phyloP scores from a whole-genome alignment of 2,329 filamentous ascomycete genomes.

The Pestalotiopsis sp. region DNA sequence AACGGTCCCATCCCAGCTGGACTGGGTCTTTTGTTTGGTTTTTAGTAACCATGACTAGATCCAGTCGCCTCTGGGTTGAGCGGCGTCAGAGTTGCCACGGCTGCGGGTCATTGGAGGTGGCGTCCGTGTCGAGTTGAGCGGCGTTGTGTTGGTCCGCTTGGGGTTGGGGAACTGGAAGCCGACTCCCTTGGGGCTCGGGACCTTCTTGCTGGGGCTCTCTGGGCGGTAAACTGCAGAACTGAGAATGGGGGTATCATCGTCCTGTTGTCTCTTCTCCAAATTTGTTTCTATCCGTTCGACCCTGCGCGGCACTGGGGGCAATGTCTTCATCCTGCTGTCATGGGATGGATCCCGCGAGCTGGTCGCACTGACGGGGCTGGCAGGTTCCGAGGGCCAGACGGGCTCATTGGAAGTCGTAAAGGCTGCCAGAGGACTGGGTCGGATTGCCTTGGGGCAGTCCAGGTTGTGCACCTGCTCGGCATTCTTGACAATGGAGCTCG shows the following conservation, averaged over 20 bases:
- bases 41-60: slow-evolving; percentile 22
- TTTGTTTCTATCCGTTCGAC: slow-evolving; percentile 34
- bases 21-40: not conserved
- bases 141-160: slow-evolving; percentile 25
- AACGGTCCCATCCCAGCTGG: not conserved
- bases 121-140: slow-evolving; percentile 15
- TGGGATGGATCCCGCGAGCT: slow-evolving; percentile 12
- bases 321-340: slow-evolving; percentile 33
- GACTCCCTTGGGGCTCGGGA: slow-evolving; percentile 46
- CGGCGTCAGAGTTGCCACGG: slow-evolving; percentile 24
- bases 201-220: slow-evolving; percentile 38
- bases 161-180: slow-evolving; percentile 37
- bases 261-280: slow-evolving; percentile 17
- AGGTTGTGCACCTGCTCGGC: slow-evolving; percentile 41
- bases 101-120: slow-evolving; percentile 17
- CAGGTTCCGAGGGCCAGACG: slow-evolving; percentile 21
- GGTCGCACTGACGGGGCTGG: slow-evolving; percentile 6
- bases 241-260: slow-evolving; percentile 40
- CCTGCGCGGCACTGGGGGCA: slow-evolving; percentile 8
- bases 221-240: slow-evolving; percentile 57
- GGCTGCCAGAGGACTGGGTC: slow-evolving; percentile 34
- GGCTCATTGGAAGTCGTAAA: slow-evolving; percentile 21
- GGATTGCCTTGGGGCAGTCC: slow-evolving; percentile 33
- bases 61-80: slow-evolving; percentile 25
- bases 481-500: slow-evolving; percentile 32